Evolutionary conservation across 2,329 filamentous ascomycete genomes (phyloP), one percentile per base, ranked within the genome.

Genomic region (Fusarium buharicum): DNA sequence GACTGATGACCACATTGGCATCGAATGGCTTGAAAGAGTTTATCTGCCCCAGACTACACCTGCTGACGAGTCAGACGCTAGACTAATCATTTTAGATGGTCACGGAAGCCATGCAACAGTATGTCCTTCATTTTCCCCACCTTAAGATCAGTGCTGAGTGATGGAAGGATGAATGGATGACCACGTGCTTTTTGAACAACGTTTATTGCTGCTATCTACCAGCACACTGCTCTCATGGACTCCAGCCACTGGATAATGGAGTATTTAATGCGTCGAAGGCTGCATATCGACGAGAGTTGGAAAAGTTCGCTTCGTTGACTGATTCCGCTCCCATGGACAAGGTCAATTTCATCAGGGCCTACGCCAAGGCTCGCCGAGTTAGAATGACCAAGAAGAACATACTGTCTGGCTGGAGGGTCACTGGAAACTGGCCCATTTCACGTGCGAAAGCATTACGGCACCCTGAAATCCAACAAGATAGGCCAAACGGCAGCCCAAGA

Each of bases 331-430:
- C 24, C 13, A 16, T 50, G 34, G 18, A 54, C 20, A 55, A 57
- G 48, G 47, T 52, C 30, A 57, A 57, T 20, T 57, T 57, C 36
- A 57, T 51, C 16, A 47, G 31, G 54, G 57, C 57, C 33, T 60
- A 56, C 14, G 47, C 52, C 37, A 60, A 52, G 22, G 47, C 52
- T 24, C 31, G 38, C 16, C 17, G 22, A 46, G 52, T 56, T n/a
- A 34, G 47, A 36, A 60, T 60, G 43, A 52, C 51, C 3, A 39
- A 37, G 33, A 45, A 50, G 41, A 59, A 55, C 18, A 55, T 59
- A 48, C 41, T 59, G 20, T 51, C 56, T 6, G 46, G 50, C 27
- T 59, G 51, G 56, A 55, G 56, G 27, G 46, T 51, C 14, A 55
- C 47, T 48, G 36, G 51, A 6, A 59, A 55, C 43, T 59, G 46